phyloP scores from a whole-genome alignment of 177 flowering plant species.

The Vitis hybrid region DNA sequence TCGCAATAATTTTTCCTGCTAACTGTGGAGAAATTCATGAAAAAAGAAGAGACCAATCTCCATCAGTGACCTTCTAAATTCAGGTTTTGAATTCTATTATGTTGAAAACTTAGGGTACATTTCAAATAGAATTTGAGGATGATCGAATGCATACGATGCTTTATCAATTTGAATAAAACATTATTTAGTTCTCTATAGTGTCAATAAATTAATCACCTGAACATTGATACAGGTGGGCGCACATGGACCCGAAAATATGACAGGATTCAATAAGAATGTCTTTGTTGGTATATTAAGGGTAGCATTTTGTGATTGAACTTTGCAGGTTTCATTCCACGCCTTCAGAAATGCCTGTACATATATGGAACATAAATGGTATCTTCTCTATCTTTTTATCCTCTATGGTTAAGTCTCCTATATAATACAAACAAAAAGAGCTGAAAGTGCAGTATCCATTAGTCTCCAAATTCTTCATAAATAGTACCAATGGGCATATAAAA shows the following conservation, averaged over 20 bases:
- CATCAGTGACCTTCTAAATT: no score
- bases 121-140: slow-evolving; percentile 1
- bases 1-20: no score
- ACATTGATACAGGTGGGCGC: slow-evolving; percentile 19
- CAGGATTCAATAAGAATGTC: slow-evolving; percentile 21
- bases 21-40: no score
- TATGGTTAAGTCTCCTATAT: no score
- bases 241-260: slow-evolving; percentile 25
- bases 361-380: no score
- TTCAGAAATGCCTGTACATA: slow-evolving; percentile 14
- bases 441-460: no score
- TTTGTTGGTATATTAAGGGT: slow-evolving; percentile 24
- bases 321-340: slow-evolving; percentile 32
- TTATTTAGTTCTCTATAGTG: not conserved
- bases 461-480: no score
- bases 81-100: not conserved
- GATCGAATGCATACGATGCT: not conserved
- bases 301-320: not conserved
- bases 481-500: no score
- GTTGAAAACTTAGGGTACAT: not conserved
- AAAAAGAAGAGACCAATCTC: no score
- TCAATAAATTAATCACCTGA: slow-evolving; percentile 17
- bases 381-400: no score
- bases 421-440: no score
- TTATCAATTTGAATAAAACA: not conserved